These are phyloP conservation scores for Hygrophorus russula DNA, from an alignment of 768 basidiomycete genomes.

Conservation along the genomic window DNA sequence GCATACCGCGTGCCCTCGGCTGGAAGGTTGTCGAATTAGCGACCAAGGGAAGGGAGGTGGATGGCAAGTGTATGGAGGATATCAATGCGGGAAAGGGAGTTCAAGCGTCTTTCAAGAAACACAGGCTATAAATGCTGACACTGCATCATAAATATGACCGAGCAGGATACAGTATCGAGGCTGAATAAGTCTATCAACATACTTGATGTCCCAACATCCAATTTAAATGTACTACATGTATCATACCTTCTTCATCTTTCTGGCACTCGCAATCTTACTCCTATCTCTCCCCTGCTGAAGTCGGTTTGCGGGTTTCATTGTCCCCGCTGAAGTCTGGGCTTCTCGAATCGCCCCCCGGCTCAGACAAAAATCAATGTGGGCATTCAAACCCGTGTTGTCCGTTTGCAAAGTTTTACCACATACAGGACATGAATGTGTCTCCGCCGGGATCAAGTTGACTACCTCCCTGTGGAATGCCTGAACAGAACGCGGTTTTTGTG, in stretches of 20 bases:
- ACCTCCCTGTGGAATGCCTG: background rate
- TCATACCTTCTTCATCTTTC: too few species aligned
- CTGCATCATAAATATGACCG: background rate
- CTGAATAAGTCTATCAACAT: too few species aligned
- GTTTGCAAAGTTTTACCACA: slow-evolving; percentile 50
- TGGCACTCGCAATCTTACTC: too few species aligned
- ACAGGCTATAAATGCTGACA: slow-evolving; percentile 29
- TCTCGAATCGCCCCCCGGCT: slow-evolving; percentile 68
- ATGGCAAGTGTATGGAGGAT: slow-evolving; percentile 63
- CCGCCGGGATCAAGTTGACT: slow-evolving; percentile 3
- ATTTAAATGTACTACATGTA: too few species aligned
- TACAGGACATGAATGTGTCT: slow-evolving; percentile 56
- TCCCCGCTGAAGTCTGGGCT: slow-evolving; percentile 32
- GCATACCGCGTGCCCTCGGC: slow-evolving; percentile 48
- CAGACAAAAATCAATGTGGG: slow-evolving; percentile 85
- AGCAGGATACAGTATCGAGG: background rate
- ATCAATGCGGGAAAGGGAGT: slow-evolving; percentile 67
- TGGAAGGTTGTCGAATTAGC: slow-evolving; percentile 48
- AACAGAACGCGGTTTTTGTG: background rate
- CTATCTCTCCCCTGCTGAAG: background rate
- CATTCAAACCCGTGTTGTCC: slow-evolving; percentile 72
- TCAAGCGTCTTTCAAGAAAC: slow-evolving; percentile 65
- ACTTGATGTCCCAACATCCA: too few species aligned
- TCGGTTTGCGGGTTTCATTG: background rate
- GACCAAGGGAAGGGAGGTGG: slow-evolving; percentile 46